Evolutionary conservation across 176 grass and related monocot species (phyloP), one percentile per base, ranked within the genome.

Genomic region (Otatea glauca): DNA sequence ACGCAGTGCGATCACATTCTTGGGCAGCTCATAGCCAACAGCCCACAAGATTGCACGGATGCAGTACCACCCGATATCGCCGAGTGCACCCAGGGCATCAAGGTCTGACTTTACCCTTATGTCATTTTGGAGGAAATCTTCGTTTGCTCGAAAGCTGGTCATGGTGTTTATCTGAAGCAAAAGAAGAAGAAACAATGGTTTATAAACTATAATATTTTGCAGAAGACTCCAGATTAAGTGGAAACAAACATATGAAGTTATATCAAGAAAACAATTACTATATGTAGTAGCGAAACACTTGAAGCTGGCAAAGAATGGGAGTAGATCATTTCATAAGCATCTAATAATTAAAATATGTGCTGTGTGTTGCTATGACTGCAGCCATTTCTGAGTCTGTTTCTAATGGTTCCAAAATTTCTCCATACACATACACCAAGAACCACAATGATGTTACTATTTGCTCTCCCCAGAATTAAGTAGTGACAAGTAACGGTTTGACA

Each of bases 61-160:
- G 89, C 92, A 92, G 80, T 92, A 97, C 92, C 94, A 97, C 35
- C 92, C 89, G 1, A 25, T 77, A 76, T 97, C 94, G 0, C 94
- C 92, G 0, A 97, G 89, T 11, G 37, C 88, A 14, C 90, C 92
- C 67, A 97, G 86, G 25, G 92, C 87, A n/a, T 97, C 94, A 0
- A 97, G 89, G 53, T 94, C 92, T 18, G 92, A 89, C 54, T 92
- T 97, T 59, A 97, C 92, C 68, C 92, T 89, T 70, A 94, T 94
- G 45, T 97, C 88, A 84, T 94, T 97, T 45, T 79, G 68, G 71
- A 97, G 92, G 75, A 97, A 97, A 24, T 94, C 72, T 72, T 91
- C 85, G 0, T 92, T 71, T 47, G 32, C 89, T 7, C 2, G 54
- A 43, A 92, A 92, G 72, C 82, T 58, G 66, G 86, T 90, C 58